Evolutionary conservation across 805 yeast genomes (phyloP).

Genomic region (Candida cerambycidarum): DNA sequence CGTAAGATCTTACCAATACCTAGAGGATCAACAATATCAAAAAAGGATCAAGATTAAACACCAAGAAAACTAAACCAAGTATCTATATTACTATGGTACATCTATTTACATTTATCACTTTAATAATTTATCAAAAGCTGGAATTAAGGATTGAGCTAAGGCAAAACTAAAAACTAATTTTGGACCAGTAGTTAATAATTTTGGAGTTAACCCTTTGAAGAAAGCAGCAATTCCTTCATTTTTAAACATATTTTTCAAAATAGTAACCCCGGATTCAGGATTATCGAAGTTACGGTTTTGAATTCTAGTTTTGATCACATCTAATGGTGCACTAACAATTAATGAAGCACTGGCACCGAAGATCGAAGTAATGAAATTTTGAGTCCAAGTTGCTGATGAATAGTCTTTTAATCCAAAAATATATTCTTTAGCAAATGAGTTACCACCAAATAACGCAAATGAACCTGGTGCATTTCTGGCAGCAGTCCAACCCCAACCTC

Average conservation of each 20-base stretch:
- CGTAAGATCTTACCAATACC: too few relatives aligned
- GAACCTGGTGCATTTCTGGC: conserved; percentile 99
- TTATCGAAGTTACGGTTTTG: conserved; percentile 95
- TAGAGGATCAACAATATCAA: too few relatives aligned
- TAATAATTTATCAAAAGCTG: conserved; percentile 82
- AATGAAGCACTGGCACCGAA: conserved; percentile 96
- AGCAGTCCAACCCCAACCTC: conserved; percentile 99
- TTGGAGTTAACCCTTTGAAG: conserved; percentile 96
- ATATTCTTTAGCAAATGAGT: conserved; percentile 97
- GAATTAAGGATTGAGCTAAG: conserved; percentile 93
- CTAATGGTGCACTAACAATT: conserved; percentile 96
- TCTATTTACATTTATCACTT: conserved; percentile 16
- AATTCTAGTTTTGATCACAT: conserved; percentile 96
- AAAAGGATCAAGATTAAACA: too few relatives aligned
- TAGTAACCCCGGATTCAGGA: conserved; percentile 91
- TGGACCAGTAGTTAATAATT: conserved; percentile 96
- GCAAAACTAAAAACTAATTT: conserved; percentile 98
- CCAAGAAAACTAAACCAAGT: too few relatives aligned
- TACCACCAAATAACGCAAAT: conserved; percentile 96
- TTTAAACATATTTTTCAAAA: conserved; percentile 87
- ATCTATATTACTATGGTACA: too few relatives aligned
- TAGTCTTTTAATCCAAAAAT: conserved; percentile 84
- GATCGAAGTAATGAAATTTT: conserved; percentile 92
- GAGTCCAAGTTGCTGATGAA: conserved; percentile 88
- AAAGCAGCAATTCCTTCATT: conserved; percentile 89